Percentiles rank a stretch among this genome's conserved stretches.
Evolutionary conservation across 2,329 filamentous ascomycete species (phyloP).

Genomic region (Aspergillus pseudonomiae): DNA sequence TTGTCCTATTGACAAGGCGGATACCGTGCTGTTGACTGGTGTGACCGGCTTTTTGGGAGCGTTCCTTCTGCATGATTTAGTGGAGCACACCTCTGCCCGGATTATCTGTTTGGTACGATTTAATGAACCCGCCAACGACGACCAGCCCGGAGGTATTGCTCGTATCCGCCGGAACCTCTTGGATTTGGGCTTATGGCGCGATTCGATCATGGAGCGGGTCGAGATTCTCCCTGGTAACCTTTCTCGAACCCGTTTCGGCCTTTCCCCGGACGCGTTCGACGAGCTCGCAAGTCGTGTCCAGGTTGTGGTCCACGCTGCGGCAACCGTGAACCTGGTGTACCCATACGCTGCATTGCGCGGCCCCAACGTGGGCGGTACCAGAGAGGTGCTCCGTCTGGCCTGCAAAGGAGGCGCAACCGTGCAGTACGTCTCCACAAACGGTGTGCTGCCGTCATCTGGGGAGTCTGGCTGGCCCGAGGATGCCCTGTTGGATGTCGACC

Average conservation of each 20-base stretch:
- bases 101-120: conserved; percentile 76
- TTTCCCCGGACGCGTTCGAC: conserved; percentile 67
- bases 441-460: conserved; percentile 69
- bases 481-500: conserved; percentile 66
- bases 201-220: conserved; percentile 75
- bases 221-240: conserved; percentile 76
- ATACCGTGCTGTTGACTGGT: conserved; percentile 72
- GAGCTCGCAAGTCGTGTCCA: conserved; percentile 67
- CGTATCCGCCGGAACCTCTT: conserved; percentile 74
- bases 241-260: conserved; percentile 68
- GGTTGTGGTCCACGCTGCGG: conserved; percentile 76
- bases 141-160: conserved; percentile 68
- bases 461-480: conserved; percentile 72
- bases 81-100: conserved; percentile 69
- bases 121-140: conserved; percentile 66
- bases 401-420: conserved; percentile 69
- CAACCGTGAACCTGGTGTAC: conserved; percentile 79
- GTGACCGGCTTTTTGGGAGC: conserved; percentile 76
- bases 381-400: conserved; percentile 73
- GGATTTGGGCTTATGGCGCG: conserved; percentile 77
- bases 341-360: conserved; percentile 75
- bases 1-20: conserved; percentile 64
- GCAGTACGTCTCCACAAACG: conserved; percentile 79
- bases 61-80: conserved; percentile 69
- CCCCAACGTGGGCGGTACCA: conserved; percentile 78